phyloP scores from a whole-genome alignment of 2,329 filamentous ascomycete genomes.

The Microcyclospora pomicola region DNA sequence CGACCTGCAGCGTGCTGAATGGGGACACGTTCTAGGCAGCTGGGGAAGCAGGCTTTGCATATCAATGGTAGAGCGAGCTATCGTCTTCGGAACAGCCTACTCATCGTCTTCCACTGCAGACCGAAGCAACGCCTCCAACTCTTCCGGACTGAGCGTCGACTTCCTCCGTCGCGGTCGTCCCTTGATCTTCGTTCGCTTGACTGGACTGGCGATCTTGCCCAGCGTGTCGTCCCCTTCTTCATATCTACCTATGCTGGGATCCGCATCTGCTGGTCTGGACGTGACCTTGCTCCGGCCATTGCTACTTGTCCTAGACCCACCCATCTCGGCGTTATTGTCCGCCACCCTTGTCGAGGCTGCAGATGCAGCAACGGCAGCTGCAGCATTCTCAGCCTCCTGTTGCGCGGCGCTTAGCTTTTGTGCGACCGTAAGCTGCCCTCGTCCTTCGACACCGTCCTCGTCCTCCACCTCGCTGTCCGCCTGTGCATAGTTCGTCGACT shows the following conservation, averaged over 20 bases:
- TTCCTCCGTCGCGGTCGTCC: conserved; percentile 50
- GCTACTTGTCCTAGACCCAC: too few relatives aligned
- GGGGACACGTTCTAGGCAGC: too few relatives aligned
- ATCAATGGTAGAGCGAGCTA: too few relatives aligned
- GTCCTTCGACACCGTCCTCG: conserved; percentile 21
- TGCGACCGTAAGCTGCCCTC: conserved; percentile 26
- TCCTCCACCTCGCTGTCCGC: conserved; percentile 10
- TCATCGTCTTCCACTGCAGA: too few relatives aligned
- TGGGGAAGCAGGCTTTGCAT: too few relatives aligned
- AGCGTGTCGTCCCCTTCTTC: conserved; percentile 16
- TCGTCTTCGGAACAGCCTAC: too few relatives aligned
- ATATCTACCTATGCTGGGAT: conserved; percentile 2
- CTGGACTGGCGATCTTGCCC: conserved; percentile 19
- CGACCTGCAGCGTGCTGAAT: too few relatives aligned
- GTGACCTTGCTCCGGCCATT: too few relatives aligned
- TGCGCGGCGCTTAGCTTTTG: conserved; percentile 34
- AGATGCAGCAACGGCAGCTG: conserved; percentile 11
- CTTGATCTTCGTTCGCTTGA: conserved; percentile 35
- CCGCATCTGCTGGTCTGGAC: too few relatives aligned
- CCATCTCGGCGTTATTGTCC: background rate
- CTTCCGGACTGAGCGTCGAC: conserved; percentile 63
- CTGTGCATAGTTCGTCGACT: conserved; percentile 4
- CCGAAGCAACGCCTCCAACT: conserved; percentile 47
- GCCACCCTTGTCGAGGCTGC: conserved; percentile 3
- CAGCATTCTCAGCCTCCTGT: conserved; percentile 31